Evolutionary conservation across 148 eudicot species (phyloP), one percentile per base, ranked within the genome.

Genomic region (Euryodendron excelsum): DNA sequence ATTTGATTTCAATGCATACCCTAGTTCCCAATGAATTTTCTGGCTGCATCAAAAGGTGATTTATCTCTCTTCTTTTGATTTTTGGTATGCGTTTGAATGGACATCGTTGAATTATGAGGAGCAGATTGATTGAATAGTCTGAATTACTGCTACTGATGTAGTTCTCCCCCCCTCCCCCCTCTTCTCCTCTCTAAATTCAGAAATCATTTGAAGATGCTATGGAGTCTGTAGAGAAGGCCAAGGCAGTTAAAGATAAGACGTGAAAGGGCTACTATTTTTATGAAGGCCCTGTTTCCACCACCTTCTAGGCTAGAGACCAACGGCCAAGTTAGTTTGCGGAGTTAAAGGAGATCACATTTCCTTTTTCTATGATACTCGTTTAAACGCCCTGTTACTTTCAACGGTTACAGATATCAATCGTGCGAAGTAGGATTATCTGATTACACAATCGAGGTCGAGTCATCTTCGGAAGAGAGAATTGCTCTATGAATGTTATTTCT

Each of bases 131-230:
- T 63, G 20, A 30, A 13, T 25, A 15, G 41, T 11, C 1, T 30
- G 3, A 37, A 66, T 66, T 34, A n/a, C n/a, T 66, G n/a, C 47
- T 41, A 14, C 31, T 75, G 34, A 60, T 45, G 21, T 18, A 10
- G 61, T 52, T 11, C 27, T 25, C 20, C 8, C 5, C 5, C 41
- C 13, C 10, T n/a, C n/a, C n/a, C n/a, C n/a, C n/a, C n/a, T n/a
- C n/a, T 17, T 71, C 56, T 67, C 52, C 20, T 25, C 8, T 63
- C 59, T 33, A n/a, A 55, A 20, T 59, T 68, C 76, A 84, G 86
- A 84, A 80, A 84, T 84, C 86, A n/a, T 84, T 80, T 76, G 86
- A 84, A 80, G 86, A 80, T 5, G 48, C 86, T 10, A 70, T 80
- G 79, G 81, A 78, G 47, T 73, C 80, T 55, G 25, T 84, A 37